Evolutionary conservation across 345 rosid genomes (phyloP).

Genomic region (Eucalyptus marginata): DNA sequence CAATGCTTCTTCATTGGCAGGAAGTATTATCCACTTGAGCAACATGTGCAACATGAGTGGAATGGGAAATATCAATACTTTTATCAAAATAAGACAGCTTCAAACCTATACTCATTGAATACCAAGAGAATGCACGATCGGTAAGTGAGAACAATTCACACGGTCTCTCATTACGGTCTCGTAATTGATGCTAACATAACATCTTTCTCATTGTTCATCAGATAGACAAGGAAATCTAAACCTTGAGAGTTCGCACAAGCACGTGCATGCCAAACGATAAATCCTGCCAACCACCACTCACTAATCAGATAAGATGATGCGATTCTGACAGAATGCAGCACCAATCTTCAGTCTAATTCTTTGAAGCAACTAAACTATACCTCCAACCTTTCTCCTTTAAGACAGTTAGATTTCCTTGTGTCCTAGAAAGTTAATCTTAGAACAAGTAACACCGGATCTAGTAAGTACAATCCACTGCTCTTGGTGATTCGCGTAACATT

Average conservation of each 20-base stretch:
- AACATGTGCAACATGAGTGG: background rate
- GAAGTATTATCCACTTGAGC: background rate
- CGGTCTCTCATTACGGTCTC: background rate
- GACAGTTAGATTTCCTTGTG: background rate
- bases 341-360: background rate
- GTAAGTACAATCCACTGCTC: background rate
- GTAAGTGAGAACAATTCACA: background rate
- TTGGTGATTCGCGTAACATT: background rate
- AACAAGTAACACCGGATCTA: background rate
- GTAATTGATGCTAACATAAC: background rate
- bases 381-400: background rate
- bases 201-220: background rate
- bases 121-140: background rate
- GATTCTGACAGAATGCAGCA: background rate
- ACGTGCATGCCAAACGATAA: background rate
- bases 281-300: background rate
- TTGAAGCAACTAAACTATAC: background rate
- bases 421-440: background rate
- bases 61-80: background rate
- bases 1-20: background rate
- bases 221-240: background rate
- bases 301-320: background rate
- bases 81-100: background rate
- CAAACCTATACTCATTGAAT: background rate
- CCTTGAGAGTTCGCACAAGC: background rate